Evolutionary conservation across 2,329 filamentous ascomycete species (phyloP), one percentile per base, ranked within the genome.

Genomic region (Penicillium concentricum): DNA sequence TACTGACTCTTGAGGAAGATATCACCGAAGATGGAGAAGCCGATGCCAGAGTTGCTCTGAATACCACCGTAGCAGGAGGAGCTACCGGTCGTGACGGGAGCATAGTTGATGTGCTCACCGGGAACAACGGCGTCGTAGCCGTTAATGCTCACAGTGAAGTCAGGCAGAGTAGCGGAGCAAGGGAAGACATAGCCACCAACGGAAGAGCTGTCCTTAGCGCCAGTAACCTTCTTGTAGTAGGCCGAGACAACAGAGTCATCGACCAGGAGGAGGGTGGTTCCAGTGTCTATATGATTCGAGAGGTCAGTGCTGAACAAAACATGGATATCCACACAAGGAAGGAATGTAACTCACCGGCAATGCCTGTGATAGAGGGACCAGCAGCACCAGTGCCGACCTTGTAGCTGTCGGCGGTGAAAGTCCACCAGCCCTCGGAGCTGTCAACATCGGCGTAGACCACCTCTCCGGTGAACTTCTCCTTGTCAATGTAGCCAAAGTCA

Each of bases 1-100:
- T 89, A 92, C 61, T 89, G 79, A 54, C 84, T 84, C 83, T 94
- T 94, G 63, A 94, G 81, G 77, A 92, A 90, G 54, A 89, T 80
- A 59, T 92, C 89, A 10, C 91, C 91, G 54, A 92, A 83, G 68
- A 95, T 91, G 54, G 81, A 84, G 61, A 87, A 80, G 6, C 80
- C 80, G 45, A 87, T 73, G n/a, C 80, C 82, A 1, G 73, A 67
- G 65, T 82, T 79, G 61, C 75, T 80, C 79, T 94, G 91, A 61
- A 95, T 82, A 47, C 90, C 91, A 54, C 90, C 90, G 72, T 84
- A 92, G 80, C 91, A 94, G 54, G 67, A 67, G 34, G 65, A 65
- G 58, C 69, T 69, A n/a, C 72, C 74, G 9, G 67, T 58, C 10
- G 68, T 62, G 48, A 77, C 59, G 7, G 79, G 75, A 0, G 79